These are phyloP conservation scores for Colletotrichum ledebouriae DNA, from an alignment of 2,329 filamentous ascomycete species.

Conservation along the genomic window DNA sequence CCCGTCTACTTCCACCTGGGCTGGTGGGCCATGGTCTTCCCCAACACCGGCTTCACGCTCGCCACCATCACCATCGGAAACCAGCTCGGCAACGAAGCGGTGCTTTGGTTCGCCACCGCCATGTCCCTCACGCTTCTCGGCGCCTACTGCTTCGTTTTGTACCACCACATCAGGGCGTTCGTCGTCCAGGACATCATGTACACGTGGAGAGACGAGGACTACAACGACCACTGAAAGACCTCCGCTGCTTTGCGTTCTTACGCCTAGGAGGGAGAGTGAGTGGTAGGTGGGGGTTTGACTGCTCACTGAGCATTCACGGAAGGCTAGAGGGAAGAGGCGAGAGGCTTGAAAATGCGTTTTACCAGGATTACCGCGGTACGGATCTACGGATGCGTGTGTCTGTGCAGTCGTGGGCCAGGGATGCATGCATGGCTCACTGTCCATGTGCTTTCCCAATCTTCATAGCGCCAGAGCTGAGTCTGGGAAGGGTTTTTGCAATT, in stretches of 20 bases:
- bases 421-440: slow-evolving; percentile 20
- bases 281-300: not conserved
- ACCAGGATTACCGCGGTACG: slow-evolving; percentile 32
- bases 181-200: slow-evolving; percentile 68
- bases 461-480: slow-evolving; percentile 31
- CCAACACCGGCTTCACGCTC: slow-evolving; percentile 71
- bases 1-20: slow-evolving; percentile 69
- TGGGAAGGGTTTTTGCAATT: slow-evolving; percentile 13
- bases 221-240: slow-evolving; percentile 33
- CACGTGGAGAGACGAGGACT: slow-evolving; percentile 66
- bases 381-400: slow-evolving; percentile 17
- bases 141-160: slow-evolving; percentile 60
- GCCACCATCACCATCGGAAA: slow-evolving; percentile 68
- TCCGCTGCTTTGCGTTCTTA: not conserved
- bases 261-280: not conserved
- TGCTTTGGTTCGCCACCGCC: slow-evolving; percentile 63
- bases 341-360: slow-evolving; percentile 1
- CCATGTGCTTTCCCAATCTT: slow-evolving; percentile 33
- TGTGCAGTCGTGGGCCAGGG: slow-evolving; percentile 26
- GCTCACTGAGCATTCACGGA: not conserved
- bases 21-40: slow-evolving; percentile 76
- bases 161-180: slow-evolving; percentile 61
- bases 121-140: slow-evolving; percentile 62
- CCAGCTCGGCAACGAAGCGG: slow-evolving; percentile 58
- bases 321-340: not conserved